phyloP scores from a whole-genome alignment of 2,329 filamentous ascomycete genomes.

The Lachnellula cervina region DNA sequence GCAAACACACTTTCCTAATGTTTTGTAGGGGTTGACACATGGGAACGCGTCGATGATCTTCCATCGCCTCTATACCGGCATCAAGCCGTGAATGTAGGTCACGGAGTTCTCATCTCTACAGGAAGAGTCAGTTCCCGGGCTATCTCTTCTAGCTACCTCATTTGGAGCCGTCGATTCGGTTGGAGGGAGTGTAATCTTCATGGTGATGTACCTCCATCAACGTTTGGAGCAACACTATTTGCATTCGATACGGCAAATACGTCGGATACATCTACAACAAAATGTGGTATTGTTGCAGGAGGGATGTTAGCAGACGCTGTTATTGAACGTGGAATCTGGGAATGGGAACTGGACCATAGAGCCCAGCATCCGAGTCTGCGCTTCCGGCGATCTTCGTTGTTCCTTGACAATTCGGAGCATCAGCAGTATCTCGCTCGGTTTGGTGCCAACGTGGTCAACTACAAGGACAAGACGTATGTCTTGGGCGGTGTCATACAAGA shows the following conservation, averaged over 20 bases:
- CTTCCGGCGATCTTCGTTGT: constrained; percentile 20
- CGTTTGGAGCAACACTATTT: constrained; percentile 24
- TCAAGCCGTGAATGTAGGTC: constrained; percentile 49
- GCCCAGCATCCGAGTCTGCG: constrained; percentile 29
- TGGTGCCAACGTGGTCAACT: constrained; percentile 37
- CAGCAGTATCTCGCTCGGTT: constrained; percentile 33
- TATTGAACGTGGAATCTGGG: constrained; percentile 57
- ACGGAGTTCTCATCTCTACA: constrained; percentile 38
- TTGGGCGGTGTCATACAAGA: constrained; percentile 42
- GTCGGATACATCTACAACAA: constrained; percentile 22
- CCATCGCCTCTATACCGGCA: constrained; percentile 73
- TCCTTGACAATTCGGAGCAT: not conserved
- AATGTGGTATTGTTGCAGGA: constrained; percentile 63
- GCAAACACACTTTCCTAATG: not conserved
- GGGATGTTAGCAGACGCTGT: constrained; percentile 64
- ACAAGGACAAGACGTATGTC: constrained; percentile 31
- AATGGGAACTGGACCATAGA: constrained; percentile 51
- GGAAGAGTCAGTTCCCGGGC: constrained; percentile 28
- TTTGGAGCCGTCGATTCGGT: constrained; percentile 29
- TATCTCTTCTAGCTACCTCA: constrained; percentile 16
- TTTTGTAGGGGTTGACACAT: constrained; percentile 37
- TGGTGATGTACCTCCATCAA: constrained; percentile 5
- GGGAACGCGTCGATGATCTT: constrained; percentile 62
- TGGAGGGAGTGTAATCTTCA: constrained; percentile 24
- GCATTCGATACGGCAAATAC: constrained; percentile 16